A percentile compares a stretch with the other conserved stretches of the same genome.
These are phyloP conservation scores for Poa annua DNA, from an alignment of 176 grass and related monocot genomes.

Conservation along the genomic window DNA sequence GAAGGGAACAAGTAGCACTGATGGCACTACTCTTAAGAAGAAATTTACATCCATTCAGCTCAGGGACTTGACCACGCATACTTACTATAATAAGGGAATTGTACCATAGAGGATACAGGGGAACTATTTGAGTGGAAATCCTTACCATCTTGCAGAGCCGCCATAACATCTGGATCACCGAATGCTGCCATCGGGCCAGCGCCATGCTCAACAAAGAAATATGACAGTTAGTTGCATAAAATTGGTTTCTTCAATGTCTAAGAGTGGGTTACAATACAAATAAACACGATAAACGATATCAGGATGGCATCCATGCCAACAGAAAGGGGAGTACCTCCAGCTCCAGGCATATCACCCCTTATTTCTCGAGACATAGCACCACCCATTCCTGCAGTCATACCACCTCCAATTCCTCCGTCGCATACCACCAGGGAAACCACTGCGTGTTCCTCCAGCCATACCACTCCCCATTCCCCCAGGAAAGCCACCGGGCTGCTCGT, in stretches of 20 bases:
- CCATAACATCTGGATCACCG: constrained; percentile 87
- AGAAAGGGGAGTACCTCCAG: constrained; percentile 49
- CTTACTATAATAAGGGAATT: background rate
- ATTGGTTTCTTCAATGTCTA: background rate
- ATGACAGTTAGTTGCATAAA: background rate
- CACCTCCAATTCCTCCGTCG: no score
- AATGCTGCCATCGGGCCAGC: constrained; percentile 89
- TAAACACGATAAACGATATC: constrained; percentile 19
- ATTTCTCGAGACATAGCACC: no score
- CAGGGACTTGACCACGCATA: background rate
- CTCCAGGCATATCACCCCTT: no score
- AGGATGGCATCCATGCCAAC: constrained; percentile 91
- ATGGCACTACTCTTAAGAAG: background rate
- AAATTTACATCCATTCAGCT: background rate
- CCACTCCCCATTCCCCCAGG: no score
- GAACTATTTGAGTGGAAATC: background rate
- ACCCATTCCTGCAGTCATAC: no score
- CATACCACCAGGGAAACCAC: no score
- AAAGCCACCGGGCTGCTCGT: constrained; percentile 46
- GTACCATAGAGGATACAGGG: background rate
- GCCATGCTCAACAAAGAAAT: constrained; percentile 55
- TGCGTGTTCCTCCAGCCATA: no score
- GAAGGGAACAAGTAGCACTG: background rate
- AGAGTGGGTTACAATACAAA: background rate
- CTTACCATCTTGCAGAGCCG: constrained; percentile 90